These are phyloP conservation scores for Agaricus bisporus DNA, from an alignment of 768 basidiomycete species.

Conservation along the genomic window DNA sequence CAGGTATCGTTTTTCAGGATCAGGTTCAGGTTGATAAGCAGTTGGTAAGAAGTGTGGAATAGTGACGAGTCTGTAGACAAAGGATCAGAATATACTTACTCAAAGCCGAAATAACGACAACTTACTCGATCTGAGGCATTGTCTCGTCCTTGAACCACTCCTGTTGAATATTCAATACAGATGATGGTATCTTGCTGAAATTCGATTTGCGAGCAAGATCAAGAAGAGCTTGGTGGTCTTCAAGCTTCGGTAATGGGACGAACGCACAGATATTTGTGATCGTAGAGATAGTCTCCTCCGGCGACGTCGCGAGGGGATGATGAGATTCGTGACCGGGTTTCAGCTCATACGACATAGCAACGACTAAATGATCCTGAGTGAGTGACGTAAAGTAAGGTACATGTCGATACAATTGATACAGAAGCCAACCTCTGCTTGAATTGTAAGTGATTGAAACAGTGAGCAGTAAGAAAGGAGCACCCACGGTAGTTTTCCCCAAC, in stretches of 20 bases:
- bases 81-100: neutral
- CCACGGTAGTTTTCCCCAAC: conserved; percentile 9
- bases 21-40: neutral
- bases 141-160: neutral
- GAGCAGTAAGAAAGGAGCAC: neutral
- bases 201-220: neutral
- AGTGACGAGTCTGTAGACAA: neutral
- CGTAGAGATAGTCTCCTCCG: neutral
- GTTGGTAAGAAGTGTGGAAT: conserved; percentile 4
- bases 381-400: neutral
- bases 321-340: neutral
- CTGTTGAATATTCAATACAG: neutral
- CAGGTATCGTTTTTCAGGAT: conserved; percentile 4
- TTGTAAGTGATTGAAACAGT: neutral
- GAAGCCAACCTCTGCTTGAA: conserved; percentile 2
- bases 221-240: neutral
- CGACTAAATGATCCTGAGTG: conserved; percentile 5
- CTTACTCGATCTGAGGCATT: conserved; percentile 7
- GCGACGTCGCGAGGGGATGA: neutral
- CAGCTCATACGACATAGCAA: conserved; percentile 3
- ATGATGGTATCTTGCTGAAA: too few relatives aligned
- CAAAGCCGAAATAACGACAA: too few relatives aligned
- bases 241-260: neutral
- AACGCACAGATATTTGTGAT: neutral
- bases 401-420: neutral